phyloP scores from a whole-genome alignment of 2,329 filamentous ascomycete genomes.

The Delphinella strobiligena region DNA sequence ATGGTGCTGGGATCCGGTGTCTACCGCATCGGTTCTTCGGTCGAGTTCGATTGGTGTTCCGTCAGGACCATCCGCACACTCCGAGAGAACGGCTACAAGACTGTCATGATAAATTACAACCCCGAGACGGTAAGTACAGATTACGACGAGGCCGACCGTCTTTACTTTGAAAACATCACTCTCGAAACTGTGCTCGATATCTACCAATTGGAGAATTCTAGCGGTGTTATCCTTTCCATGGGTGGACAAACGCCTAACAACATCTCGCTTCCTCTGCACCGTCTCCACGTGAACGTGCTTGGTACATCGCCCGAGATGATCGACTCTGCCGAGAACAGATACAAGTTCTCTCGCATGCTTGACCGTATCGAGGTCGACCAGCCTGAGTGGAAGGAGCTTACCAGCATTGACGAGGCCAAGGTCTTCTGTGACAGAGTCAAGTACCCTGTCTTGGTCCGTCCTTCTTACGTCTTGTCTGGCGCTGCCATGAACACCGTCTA shows the following conservation, averaged over 20 bases:
- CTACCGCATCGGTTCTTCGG: conserved; percentile 92
- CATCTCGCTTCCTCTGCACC: conserved; percentile 80
- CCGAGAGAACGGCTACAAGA: conserved; percentile 74
- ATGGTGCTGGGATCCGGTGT: conserved; percentile 96
- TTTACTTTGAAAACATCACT: conserved; percentile 95
- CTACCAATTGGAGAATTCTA: conserved; percentile 73
- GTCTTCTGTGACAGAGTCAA: conserved; percentile 78
- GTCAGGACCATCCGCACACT: conserved; percentile 88
- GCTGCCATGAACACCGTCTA: conserved; percentile 99
- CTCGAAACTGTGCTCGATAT: conserved; percentile 86
- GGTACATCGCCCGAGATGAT: conserved; percentile 99
- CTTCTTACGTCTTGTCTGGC: conserved; percentile 92
- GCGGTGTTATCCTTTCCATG: conserved; percentile 86
- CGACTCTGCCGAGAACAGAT: conserved; percentile 90
- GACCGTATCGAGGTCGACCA: conserved; percentile 92
- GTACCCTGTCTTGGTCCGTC: conserved; percentile 89
- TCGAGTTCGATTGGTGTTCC: conserved; percentile 99
- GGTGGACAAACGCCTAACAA: conserved; percentile 97
- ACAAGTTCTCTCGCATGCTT: conserved; percentile 97
- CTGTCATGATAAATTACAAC: conserved; percentile 92
- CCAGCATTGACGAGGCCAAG: conserved; percentile 81
- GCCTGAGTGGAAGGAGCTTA: conserved; percentile 95
- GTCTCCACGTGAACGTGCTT: conserved; percentile 80
- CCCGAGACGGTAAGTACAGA: conserved; percentile 70
- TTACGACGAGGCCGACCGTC: conserved; percentile 83